A percentile compares a stretch with the other conserved stretches of the same genome.
phyloP scores from a whole-genome alignment of 208 protist genomes.

The Balamuthia mandrillaris region DNA sequence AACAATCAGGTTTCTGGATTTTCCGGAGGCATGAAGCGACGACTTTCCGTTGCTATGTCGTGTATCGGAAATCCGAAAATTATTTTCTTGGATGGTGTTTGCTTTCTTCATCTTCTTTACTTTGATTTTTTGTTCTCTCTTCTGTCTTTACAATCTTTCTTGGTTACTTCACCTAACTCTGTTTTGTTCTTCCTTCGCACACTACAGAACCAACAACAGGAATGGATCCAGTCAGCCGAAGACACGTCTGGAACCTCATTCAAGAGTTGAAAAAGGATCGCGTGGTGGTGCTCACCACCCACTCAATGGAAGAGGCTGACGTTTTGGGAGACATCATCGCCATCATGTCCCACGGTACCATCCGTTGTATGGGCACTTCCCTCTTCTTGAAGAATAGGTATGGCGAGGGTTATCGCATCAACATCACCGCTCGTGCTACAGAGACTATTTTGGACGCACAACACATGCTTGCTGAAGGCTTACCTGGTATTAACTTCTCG shows the following conservation, averaged over 20 bases:
- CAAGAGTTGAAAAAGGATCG: conserved; percentile 32
- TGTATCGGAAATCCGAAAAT: conserved; percentile 55
- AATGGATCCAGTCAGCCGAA: not conserved
- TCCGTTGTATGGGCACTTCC: conserved; percentile 54
- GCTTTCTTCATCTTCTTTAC: no score
- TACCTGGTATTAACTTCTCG: conserved; percentile 1
- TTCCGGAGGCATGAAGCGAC: conserved; percentile 57
- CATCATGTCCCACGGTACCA: conserved; percentile 75
- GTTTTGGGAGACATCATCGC: conserved; percentile 85
- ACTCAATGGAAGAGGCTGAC: conserved; percentile 90
- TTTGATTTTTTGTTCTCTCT: not conserved
- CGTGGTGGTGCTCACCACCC: conserved; percentile 51
- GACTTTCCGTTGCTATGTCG: conserved; percentile 41
- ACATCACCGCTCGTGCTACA: conserved; percentile 17
- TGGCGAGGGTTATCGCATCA: conserved; percentile 57
- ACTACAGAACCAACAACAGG: conserved; percentile 48
- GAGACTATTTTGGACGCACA: not conserved
- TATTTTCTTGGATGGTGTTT: conserved; percentile 45
- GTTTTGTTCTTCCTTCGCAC: not conserved
- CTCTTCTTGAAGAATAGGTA: conserved; percentile 60
- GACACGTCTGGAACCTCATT: conserved; percentile 51
- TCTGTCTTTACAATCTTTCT: not conserved
- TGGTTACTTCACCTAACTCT: not conserved
- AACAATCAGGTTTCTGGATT: conserved; percentile 13
- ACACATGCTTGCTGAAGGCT: not conserved